A percentile compares a stretch with the other conserved stretches of the same genome.
Evolutionary conservation across 2,329 filamentous ascomycete species (phyloP).

Genomic region (Phaeosphaeria sp.): DNA sequence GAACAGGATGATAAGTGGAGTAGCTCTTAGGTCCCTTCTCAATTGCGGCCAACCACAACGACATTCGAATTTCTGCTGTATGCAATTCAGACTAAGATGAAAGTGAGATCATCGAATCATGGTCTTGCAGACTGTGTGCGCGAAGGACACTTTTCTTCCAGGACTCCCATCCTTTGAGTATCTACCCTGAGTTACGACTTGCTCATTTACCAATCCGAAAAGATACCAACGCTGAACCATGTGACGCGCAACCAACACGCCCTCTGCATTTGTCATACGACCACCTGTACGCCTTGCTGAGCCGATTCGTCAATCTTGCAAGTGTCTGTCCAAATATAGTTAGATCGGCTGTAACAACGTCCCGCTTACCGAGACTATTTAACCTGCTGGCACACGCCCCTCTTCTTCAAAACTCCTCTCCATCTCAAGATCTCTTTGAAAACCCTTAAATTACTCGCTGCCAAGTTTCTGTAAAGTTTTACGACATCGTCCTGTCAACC

Average conservation of each 20-base stretch:
- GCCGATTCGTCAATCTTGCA: neutral
- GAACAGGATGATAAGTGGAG: too few species aligned
- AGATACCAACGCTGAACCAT: neutral
- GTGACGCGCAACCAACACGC: neutral
- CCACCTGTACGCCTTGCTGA: neutral
- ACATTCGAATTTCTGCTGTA: too few species aligned
- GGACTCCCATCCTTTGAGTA: too few species aligned
- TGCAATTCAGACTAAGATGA: too few species aligned
- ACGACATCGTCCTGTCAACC: conserved; percentile 2
- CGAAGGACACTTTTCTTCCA: too few species aligned
- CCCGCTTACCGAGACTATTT: conserved; percentile 5
- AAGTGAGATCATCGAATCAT: too few species aligned
- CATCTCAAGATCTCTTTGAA: neutral
- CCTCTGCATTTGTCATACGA: neutral
- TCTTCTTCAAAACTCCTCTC: neutral
- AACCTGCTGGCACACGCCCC: neutral
- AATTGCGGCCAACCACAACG: too few species aligned
- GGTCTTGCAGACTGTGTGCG: too few species aligned
- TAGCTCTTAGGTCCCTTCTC: too few species aligned
- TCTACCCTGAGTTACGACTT: too few species aligned
- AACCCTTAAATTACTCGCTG: neutral
- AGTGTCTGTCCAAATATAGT: conserved; percentile 11
- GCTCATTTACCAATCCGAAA: too few species aligned
- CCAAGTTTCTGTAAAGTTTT: conserved; percentile 3
- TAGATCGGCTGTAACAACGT: conserved; percentile 1